Base-by-base conservation (phyloP, 2,329 filamentous ascomycete species). In the Sordariomycetes sp. region DNA sequence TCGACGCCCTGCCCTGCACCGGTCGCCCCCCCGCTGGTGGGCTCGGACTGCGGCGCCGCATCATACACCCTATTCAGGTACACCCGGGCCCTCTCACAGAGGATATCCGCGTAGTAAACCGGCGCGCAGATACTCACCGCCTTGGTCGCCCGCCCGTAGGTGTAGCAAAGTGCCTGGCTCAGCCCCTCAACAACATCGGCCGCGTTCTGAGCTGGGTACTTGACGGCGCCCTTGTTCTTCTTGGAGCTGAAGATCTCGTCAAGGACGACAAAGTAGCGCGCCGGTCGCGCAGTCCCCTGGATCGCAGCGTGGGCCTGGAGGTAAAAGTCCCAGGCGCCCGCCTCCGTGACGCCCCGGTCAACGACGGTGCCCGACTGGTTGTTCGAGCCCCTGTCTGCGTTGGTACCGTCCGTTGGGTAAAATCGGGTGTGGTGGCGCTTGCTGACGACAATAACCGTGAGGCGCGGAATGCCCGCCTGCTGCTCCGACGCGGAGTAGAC, bases 341-440 rank as follows among this genome's bases (percentile, higher is more conserved):
- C 82, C 66, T 87, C 82, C 0, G 89, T 94, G 58, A 96, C 81
- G 25, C 88, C 89, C 43, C 90, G 87, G 69, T 96, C 91, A 53
- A 96, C 89, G 0, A 96, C 80, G 0, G 90, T 96, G 24, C 92
- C 92, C 28, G 85, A 85, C 59, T 76, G 70, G 3, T 86, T 79
- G 64, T 96, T 96, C n/a, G 80, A 79, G 0, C 78, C 84, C 6
- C 72, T 73, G 0, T 65, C 68, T 1, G 79, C 75, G 62, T 73
- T 72, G 37, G 76, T 66, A 0, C 73, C 65, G 1, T 74, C 70
- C 0, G 86, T 87, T 0, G 90, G 89, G 67, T 87, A 96, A 72
- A 97, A 95, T 0, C 92, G 84, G 0, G 89, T 95, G 65, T 96
- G 87, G 64, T 97, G 91, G 1, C 92, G 82, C 72, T 97, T 97